Conservation (phyloP, 139 green algal species). For the Ettlia oleoabundans region DNA sequence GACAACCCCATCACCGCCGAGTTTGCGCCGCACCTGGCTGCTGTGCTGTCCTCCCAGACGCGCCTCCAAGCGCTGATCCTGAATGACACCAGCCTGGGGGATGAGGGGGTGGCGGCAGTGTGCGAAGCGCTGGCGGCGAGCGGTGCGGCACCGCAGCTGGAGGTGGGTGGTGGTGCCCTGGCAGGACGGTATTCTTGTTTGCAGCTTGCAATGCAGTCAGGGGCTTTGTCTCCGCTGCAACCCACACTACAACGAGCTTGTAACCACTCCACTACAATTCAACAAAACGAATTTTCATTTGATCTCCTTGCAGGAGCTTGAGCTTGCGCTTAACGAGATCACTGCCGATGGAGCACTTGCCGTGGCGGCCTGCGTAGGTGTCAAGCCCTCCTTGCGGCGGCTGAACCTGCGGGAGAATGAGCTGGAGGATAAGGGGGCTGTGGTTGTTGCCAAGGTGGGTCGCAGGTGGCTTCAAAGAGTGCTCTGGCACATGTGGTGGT, state of each 20-base stretch:
- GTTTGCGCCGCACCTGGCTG: conserved; percentile 47
- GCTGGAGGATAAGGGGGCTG: conserved; percentile 79
- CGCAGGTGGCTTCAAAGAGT: no score
- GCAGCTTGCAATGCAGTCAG: no score
- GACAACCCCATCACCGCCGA: conserved; percentile 89
- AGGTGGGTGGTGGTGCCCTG: no score
- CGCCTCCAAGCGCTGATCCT: conserved; percentile 73
- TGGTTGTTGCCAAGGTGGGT: conserved; percentile 52
- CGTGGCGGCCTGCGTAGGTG: conserved; percentile 61
- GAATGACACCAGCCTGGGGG: conserved; percentile 79
- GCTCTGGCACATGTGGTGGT: no score
- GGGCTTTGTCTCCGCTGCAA: no score
- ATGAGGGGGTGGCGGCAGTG: conserved; percentile 73
- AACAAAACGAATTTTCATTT: conserved; percentile 3
- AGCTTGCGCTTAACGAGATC: conserved; percentile 88
- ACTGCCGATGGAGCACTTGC: conserved; percentile 54
- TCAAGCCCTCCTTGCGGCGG: conserved; percentile 56
- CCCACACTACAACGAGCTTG: no score
- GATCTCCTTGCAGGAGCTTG: conserved; percentile 68
- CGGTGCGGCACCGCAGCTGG: conserved; percentile 40
- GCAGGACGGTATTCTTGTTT: no score
- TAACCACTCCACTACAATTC: no score
- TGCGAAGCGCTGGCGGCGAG: conserved; percentile 52
- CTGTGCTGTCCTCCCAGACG: conserved; percentile 49
- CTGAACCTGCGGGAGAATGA: conserved; percentile 91